Conservation (phyloP, 1,139 yeast species). For the Blastobotrys aristatus region DNA sequence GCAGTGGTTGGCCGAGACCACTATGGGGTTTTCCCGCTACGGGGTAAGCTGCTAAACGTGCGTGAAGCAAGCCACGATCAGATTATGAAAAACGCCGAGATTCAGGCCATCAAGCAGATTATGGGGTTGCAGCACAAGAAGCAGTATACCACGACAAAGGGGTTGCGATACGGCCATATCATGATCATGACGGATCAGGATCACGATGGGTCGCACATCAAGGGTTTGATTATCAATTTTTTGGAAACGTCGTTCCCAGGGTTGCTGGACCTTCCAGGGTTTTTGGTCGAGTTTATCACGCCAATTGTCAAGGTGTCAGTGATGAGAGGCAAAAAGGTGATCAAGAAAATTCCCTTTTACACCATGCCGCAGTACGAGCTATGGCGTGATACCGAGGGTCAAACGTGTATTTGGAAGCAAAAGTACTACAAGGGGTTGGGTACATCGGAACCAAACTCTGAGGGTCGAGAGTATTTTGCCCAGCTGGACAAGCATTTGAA, state of each 20-base stretch:
- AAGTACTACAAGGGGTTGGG: conserved; percentile 99
- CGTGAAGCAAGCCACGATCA: conserved; percentile 96
- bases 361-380: conserved; percentile 93
- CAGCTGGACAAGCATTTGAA: conserved; percentile 84
- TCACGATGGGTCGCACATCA: conserved; percentile 98
- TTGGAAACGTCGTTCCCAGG: conserved; percentile 95
- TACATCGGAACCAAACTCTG: conserved; percentile 70
- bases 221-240: conserved; percentile 91
- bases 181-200: conserved; percentile 99
- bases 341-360: conserved; percentile 66
- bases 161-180: conserved; percentile 88
- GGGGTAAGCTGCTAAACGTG: conserved; percentile 92
- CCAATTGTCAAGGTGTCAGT: conserved; percentile 92
- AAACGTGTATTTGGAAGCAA: conserved; percentile 75
- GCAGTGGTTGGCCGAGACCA: conserved; percentile 94
- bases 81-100: conserved; percentile 86
- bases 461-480: conserved; percentile 85
- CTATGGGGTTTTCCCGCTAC: conserved; percentile 91
- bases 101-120: conserved; percentile 90
- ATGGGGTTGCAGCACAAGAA: conserved; percentile 95
- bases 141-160: conserved; percentile 65
- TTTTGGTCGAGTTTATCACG: conserved; percentile 87
- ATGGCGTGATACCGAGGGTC: conserved; percentile 87
- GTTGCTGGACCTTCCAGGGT: conserved; percentile 82
- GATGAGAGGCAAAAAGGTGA: conserved; percentile 54